Percentiles rank a stretch among this genome's conserved stretches.
Evolutionary conservation across 139 green algal species (phyloP).

Genomic region (Yamagishiella unicocca): DNA sequence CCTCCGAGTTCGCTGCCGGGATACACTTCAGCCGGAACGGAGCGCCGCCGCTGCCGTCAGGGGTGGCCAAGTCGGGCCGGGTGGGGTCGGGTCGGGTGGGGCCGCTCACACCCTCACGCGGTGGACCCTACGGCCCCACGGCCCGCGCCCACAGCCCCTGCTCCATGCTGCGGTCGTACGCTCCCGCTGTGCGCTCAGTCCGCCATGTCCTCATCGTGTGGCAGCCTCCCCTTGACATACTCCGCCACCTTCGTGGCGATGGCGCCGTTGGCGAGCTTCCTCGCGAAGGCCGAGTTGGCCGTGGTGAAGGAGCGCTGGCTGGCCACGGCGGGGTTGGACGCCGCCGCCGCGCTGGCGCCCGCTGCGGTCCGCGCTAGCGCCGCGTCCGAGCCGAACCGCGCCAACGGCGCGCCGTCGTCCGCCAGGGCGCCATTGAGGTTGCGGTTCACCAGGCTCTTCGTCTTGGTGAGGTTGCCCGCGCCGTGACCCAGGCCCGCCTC

Average conservation of each 20-base stretch:
- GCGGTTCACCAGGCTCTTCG: slow-evolving; percentile 38
- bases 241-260: slow-evolving; percentile 44
- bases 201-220: slow-evolving; percentile 21
- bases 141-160: no score
- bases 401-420: background rate
- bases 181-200: no score
- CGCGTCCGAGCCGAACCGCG: background rate
- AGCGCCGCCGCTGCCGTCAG: no score
- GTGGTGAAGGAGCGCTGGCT: slow-evolving; percentile 49
- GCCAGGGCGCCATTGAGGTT: slow-evolving; percentile 18
- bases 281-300: slow-evolving; percentile 39
- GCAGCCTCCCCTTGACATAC: slow-evolving; percentile 31
- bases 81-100: no score
- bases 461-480: background rate
- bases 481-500: background rate
- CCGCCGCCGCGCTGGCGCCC: background rate
- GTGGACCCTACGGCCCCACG: no score
- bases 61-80: no score
- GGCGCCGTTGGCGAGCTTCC: slow-evolving; percentile 48
- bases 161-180: no score
- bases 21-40: no score
- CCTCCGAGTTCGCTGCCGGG: no score
- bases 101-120: no score
- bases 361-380: slow-evolving; percentile 27
- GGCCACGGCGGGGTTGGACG: background rate